Evolutionary conservation across 2,329 filamentous ascomycete species (phyloP).

Genomic region (Phialocephala sp.): DNA sequence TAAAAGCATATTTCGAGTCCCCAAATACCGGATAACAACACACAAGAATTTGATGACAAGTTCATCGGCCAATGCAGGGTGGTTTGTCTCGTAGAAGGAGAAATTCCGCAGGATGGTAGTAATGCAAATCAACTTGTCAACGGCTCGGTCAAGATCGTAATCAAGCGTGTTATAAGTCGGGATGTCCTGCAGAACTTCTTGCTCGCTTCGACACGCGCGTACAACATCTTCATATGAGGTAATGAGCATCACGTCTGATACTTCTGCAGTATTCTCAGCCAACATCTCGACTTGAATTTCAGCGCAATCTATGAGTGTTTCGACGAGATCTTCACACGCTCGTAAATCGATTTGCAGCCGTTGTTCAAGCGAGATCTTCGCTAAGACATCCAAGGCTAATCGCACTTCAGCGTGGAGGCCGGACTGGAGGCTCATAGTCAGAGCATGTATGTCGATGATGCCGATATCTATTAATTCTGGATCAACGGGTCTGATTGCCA

Average conservation of each 20-base stretch:
- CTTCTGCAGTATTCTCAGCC: constrained; percentile 82
- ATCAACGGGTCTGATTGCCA: constrained; percentile 73
- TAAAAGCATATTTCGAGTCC: constrained; percentile 86
- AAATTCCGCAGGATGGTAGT: constrained; percentile 92
- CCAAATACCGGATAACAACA: constrained; percentile 82
- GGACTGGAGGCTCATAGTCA: constrained; percentile 88
- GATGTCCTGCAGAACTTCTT: constrained; percentile 72
- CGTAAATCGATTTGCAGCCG: constrained; percentile 69
- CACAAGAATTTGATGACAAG: constrained; percentile 83
- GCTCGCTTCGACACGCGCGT: constrained; percentile 77
- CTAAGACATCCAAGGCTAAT: constrained; percentile 83
- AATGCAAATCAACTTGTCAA: constrained; percentile 86
- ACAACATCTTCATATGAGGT: constrained; percentile 87
- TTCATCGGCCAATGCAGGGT: constrained; percentile 74
- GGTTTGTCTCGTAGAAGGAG: constrained; percentile 84
- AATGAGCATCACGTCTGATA: constrained; percentile 85
- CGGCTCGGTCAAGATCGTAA: constrained; percentile 84
- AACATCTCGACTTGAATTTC: constrained; percentile 86
- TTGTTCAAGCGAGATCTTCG: constrained; percentile 65
- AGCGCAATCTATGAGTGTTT: constrained; percentile 87
- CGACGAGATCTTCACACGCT: constrained; percentile 85
- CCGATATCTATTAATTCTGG: constrained; percentile 81
- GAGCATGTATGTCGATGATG: constrained; percentile 85
- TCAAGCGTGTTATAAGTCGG: constrained; percentile 75
- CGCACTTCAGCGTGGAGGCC: constrained; percentile 91